Evolutionary conservation across 202 grass and related monocot genomes (phyloP).

Genomic region (Elaeis oleifera): DNA sequence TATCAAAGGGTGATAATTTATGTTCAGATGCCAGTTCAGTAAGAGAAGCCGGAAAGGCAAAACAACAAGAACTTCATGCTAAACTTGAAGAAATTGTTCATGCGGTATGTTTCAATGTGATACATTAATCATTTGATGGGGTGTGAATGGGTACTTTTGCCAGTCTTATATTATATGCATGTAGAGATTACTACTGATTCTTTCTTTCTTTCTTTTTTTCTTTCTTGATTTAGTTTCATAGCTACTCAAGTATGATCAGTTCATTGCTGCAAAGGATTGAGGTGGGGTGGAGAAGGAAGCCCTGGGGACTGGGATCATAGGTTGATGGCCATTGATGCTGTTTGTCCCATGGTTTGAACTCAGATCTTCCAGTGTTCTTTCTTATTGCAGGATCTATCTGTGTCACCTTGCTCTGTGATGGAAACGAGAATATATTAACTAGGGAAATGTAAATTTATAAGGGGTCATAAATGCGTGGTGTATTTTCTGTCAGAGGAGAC

Average conservation of each 20-base stretch:
- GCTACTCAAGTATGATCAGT: neutral
- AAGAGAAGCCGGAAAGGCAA: constrained; percentile 10
- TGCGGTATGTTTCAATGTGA: constrained; percentile 29
- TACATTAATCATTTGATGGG: neutral
- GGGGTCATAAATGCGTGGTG: too few species aligned
- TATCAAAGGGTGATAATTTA: constrained; percentile 34
- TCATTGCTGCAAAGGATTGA: constrained; percentile 1
- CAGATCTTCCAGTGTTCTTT: too few species aligned
- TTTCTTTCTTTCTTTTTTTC: constrained; percentile 4
- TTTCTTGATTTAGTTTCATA: neutral
- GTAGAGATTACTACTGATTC: neutral
- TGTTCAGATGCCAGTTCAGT: constrained; percentile 30
- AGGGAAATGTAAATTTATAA: too few species aligned
- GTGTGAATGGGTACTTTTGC: too few species aligned
- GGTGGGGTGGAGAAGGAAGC: neutral
- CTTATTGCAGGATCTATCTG: too few species aligned
- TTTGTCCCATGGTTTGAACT: too few species aligned
- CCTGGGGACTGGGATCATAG: neutral
- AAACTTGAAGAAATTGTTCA: constrained; percentile 34
- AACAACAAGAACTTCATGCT: constrained; percentile 30
- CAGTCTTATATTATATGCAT: neutral
- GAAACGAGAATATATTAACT: too few species aligned
- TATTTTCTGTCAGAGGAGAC: too few species aligned
- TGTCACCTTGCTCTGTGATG: too few species aligned
- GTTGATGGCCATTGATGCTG: too few species aligned